These are phyloP conservation scores for Malus sieversii DNA, from an alignment of 306 rosid genomes.

Conservation along the genomic window DNA sequence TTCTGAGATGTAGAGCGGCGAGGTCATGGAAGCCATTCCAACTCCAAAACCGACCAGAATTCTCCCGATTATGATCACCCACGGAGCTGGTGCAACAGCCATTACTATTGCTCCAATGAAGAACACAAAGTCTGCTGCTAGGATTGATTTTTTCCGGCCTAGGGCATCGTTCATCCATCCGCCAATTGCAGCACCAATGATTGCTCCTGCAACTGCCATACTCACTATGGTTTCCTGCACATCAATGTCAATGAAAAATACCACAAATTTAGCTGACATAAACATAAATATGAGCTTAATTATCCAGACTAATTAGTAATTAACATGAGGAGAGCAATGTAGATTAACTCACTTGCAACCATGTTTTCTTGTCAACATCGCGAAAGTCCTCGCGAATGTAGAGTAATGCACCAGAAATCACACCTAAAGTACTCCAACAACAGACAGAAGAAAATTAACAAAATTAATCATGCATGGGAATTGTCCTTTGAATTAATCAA, in stretches of 20 bases:
- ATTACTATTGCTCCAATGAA: constrained; percentile 52
- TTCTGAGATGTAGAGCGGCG: constrained; percentile 87
- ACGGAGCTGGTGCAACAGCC: constrained; percentile 67
- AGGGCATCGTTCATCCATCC: constrained; percentile 73
- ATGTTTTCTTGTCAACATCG: constrained; percentile 57
- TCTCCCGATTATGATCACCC: constrained; percentile 67
- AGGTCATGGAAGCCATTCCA: constrained; percentile 87
- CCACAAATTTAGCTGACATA: neutral
- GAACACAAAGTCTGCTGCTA: constrained; percentile 59
- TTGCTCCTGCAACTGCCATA: constrained; percentile 85
- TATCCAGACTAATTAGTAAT: neutral
- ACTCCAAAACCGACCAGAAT: constrained; percentile 78
- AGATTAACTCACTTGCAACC: constrained; percentile 51
- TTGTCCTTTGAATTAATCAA: neutral
- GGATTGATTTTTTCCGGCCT: constrained; percentile 56
- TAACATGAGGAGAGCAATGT: neutral
- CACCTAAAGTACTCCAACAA: constrained; percentile 31
- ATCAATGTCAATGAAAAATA: neutral
- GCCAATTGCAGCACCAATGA: constrained; percentile 87
- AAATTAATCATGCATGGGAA: neutral
- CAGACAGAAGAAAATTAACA: neutral
- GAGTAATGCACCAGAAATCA: constrained; percentile 83
- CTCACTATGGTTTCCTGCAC: constrained; percentile 79
- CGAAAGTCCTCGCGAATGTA: constrained; percentile 68
- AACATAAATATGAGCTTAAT: neutral